These are phyloP conservation scores for Lepidium aucheri DNA, from an alignment of 345 rosid species.

Conservation along the genomic window DNA sequence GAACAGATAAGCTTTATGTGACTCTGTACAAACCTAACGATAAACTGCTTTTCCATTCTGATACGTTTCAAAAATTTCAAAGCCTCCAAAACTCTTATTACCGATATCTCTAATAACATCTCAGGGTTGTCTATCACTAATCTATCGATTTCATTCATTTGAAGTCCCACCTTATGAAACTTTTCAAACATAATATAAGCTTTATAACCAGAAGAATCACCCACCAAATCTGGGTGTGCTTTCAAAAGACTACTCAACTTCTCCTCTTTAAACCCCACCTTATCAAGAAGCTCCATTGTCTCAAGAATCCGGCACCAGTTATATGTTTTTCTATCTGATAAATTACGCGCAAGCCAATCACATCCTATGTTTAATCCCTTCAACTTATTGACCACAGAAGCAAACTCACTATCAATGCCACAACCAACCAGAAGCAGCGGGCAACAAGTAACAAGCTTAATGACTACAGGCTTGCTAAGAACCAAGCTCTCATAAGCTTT, in stretches of 20 bases:
- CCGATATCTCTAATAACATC: conserved; percentile 36
- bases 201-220: conserved; percentile 54
- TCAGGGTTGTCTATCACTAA: conserved; percentile 44
- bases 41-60: conserved; percentile 40
- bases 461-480: conserved; percentile 34
- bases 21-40: conserved; percentile 24
- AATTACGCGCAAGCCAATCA: conserved; percentile 40
- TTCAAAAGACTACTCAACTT: conserved; percentile 37
- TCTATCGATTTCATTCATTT: conserved; percentile 33
- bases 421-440: conserved; percentile 59
- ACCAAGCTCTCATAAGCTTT: conserved; percentile 54
- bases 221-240: conserved; percentile 41
- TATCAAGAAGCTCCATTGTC: conserved; percentile 49
- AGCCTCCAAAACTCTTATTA: conserved; percentile 35
- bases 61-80: conserved; percentile 40
- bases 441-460: conserved; percentile 37
- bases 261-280: conserved; percentile 41
- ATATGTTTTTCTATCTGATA: conserved; percentile 39
- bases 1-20: conserved; percentile 44
- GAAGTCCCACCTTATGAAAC: conserved; percentile 47
- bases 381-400: conserved; percentile 40
- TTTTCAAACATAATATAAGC: conserved; percentile 46
- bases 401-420: conserved; percentile 37
- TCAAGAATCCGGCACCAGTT: conserved; percentile 53
- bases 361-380: conserved; percentile 39